Evolutionary conservation across 1,284 basidiomycete genomes (phyloP), one percentile per base, ranked within the genome.

Genomic region (Irpex sp.): DNA sequence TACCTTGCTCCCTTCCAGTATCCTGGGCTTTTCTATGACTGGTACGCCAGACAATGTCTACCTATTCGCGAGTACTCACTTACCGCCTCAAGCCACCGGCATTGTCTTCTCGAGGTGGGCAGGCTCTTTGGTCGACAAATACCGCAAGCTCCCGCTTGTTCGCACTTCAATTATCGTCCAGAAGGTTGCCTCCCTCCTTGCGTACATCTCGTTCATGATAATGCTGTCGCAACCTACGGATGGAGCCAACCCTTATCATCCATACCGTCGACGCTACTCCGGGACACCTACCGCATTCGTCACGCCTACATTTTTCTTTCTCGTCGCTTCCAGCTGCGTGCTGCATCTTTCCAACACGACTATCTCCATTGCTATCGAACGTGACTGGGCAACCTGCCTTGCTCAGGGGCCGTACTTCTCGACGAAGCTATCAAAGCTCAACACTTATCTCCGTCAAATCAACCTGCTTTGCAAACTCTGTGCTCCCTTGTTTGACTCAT

Each of bases 391-490:
- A 0, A 79, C 79, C 0, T 70, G 75, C 55, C 81, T 84, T 63
- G 77, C 79, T 0, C 69, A 75, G 6, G 69, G 70, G 52, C 70
- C 73, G 59, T 70, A 78, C 62, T 56, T 56, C 31, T 56, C 54
- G 9, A 63, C 62, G 0, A 68, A 66, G 15, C 72, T 79, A 26
- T 74, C 75, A 1, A 73, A 65, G 19, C 65, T 81, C 15, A 80
- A 81, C 65, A 77, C 76, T 1, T 75, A 73, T 63, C 74, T 84
- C 60, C 77, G 84, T 4, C 79, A 82, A 7, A 83, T 85, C 58
- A 82, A 86, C 67, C 74, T 87, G 1, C 70, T 84, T 11, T 83
- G 79, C 68, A 85, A 87, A 67, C 79, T 87, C 4, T 65, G 82
- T 4, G 79, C 84, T 1, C 85, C 85, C 0, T 72, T 87, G 3